Conservation (phyloP, 345 rosid genomes). For the Psidium guajava region DNA sequence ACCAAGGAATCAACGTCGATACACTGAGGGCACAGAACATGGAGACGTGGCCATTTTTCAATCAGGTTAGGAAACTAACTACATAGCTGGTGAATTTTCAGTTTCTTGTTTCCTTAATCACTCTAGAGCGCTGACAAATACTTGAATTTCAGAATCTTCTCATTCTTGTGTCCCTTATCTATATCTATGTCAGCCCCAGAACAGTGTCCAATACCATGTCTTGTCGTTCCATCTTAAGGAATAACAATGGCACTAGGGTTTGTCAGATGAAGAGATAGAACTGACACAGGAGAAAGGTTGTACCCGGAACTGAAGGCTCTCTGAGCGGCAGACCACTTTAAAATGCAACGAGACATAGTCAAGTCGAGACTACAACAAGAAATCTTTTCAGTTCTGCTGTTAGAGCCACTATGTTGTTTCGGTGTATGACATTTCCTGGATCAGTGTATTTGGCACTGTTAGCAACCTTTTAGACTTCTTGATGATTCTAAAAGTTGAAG, state of each 20-base stretch:
- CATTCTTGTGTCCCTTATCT: not conserved
- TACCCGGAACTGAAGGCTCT: not conserved
- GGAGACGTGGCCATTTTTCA: slow-evolving; percentile 91
- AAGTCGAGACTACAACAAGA: not conserved
- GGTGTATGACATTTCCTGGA: not conserved
- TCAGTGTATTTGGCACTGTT: not conserved
- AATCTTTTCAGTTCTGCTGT: not conserved
- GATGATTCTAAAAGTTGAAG: not conserved
- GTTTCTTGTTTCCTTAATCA: not conserved
- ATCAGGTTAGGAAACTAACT: slow-evolving; percentile 36
- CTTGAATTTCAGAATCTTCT: not conserved
- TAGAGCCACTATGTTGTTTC: not conserved
- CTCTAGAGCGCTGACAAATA: not conserved
- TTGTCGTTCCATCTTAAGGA: not conserved
- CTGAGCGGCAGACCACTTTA: not conserved
- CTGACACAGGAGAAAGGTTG: not conserved
- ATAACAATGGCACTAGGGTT: not conserved
- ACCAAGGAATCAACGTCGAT: slow-evolving; percentile 80
- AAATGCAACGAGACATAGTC: not conserved
- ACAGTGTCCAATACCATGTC: not conserved
- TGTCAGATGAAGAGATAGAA: not conserved
- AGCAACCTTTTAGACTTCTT: not conserved
- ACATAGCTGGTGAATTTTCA: not conserved
- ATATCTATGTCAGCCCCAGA: not conserved
- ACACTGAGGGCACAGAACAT: slow-evolving; percentile 72